These are phyloP conservation scores for Microdochium paspali DNA, from an alignment of 2,329 filamentous ascomycete genomes.

Conservation along the genomic window DNA sequence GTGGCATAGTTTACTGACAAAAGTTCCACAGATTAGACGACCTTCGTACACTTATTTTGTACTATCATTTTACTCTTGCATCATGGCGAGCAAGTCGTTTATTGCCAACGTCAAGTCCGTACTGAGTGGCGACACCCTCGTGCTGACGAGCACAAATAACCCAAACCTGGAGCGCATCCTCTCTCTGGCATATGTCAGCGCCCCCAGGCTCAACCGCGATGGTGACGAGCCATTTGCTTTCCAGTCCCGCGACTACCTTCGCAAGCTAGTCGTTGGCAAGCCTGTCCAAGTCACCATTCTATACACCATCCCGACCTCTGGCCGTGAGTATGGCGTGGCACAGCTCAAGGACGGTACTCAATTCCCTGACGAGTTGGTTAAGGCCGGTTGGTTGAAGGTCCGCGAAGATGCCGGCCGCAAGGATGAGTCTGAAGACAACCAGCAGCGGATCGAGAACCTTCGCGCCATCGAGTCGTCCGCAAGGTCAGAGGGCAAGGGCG, in stretches of 20 bases:
- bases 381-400: slow-evolving; percentile 87
- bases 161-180: slow-evolving; percentile 75
- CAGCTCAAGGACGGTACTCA: slow-evolving; percentile 65
- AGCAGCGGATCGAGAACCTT: slow-evolving; percentile 65
- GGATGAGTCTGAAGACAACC: slow-evolving; percentile 72
- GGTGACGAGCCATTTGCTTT: slow-evolving; percentile 91
- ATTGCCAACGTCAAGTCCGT: slow-evolving; percentile 83
- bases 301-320: slow-evolving; percentile 78
- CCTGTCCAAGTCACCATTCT: slow-evolving; percentile 74
- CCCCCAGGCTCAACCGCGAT: slow-evolving; percentile 77
- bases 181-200: slow-evolving; percentile 85
- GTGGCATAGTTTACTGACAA: slow-evolving; percentile 6
- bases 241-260: slow-evolving; percentile 87
- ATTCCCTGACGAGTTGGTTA: slow-evolving; percentile 74
- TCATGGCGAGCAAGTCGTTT: slow-evolving; percentile 33
- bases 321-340: slow-evolving; percentile 81
- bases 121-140: slow-evolving; percentile 83
- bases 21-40: slow-evolving; percentile 6
- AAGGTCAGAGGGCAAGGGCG: slow-evolving; percentile 66
- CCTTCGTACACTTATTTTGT: neutral
- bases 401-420: slow-evolving; percentile 89
- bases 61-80: neutral
- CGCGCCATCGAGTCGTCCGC: slow-evolving; percentile 70
- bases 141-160: slow-evolving; percentile 75
- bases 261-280: slow-evolving; percentile 77